Conservation (phyloP, 192 early-diverging fungal species). For the Umbelopsis sp. region DNA sequence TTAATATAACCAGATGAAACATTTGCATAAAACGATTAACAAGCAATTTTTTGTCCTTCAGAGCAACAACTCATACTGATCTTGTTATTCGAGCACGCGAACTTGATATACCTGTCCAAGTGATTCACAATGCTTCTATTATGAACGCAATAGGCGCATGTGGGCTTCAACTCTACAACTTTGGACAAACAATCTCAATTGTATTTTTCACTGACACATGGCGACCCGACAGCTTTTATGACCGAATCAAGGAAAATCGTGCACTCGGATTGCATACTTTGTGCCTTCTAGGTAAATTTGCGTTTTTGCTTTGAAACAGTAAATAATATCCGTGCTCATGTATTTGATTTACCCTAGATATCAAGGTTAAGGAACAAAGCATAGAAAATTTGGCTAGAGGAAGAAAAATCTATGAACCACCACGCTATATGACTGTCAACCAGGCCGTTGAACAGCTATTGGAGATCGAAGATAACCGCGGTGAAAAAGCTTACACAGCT, state of each 20-base stretch:
- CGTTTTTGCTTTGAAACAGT: not conserved
- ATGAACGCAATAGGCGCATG: slow-evolving; percentile 98
- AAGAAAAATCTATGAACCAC: slow-evolving; percentile 94
- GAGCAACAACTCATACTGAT: slow-evolving; percentile 98
- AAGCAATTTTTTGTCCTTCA: not conserved
- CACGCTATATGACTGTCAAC: slow-evolving; percentile 97
- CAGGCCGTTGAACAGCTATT: slow-evolving; percentile 90
- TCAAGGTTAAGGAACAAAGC: slow-evolving; percentile 98
- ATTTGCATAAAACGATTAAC: not conserved
- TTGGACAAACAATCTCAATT: slow-evolving; percentile 98
- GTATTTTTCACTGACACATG: slow-evolving; percentile 97
- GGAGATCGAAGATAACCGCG: slow-evolving; percentile 84
- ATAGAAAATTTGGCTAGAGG: slow-evolving; percentile 94
- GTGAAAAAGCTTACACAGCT: slow-evolving; percentile 70
- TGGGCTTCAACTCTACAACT: slow-evolving; percentile 96
- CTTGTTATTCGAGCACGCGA: slow-evolving; percentile 93
- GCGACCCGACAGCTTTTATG: slow-evolving; percentile 97
- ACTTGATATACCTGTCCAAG: slow-evolving; percentile 78
- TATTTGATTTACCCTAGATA: slow-evolving; percentile 57
- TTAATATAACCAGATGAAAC: too few species aligned
- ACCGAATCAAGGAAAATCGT: slow-evolving; percentile 87
- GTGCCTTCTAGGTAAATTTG: slow-evolving; percentile 69
- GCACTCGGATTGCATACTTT: slow-evolving; percentile 89
- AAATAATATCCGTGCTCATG: not conserved
- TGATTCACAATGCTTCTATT: slow-evolving; percentile 99